These are phyloP conservation scores for Salix udensis DNA, from an alignment of 345 rosid genomes.

Conservation along the genomic window DNA sequence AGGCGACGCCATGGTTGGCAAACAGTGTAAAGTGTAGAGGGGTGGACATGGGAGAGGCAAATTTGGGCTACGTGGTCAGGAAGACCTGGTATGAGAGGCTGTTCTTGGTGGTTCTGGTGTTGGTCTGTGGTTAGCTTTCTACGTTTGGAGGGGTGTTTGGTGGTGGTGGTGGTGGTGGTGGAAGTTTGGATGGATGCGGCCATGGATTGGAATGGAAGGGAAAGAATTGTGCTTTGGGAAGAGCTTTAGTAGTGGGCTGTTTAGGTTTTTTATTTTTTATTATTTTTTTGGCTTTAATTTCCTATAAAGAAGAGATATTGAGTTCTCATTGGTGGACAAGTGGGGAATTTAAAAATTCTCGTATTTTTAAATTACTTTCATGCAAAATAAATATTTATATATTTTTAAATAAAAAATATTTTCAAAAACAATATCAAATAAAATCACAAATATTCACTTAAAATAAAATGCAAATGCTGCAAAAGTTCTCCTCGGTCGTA, in stretches of 20 bases:
- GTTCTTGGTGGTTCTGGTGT: not conserved
- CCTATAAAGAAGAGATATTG: not conserved
- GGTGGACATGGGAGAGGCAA: conserved; percentile 40
- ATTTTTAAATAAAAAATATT: too few species aligned
- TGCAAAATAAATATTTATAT: too few species aligned
- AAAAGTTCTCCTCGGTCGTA: too few species aligned
- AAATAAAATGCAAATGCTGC: too few species aligned
- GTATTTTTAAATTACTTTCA: too few species aligned
- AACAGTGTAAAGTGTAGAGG: conserved; percentile 40
- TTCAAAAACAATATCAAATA: too few species aligned
- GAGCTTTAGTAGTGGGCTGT: not conserved
- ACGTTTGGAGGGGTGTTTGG: conserved; percentile 25
- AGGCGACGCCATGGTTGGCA: conserved; percentile 55
- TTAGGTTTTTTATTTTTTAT: not conserved
- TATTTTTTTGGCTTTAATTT: not conserved
- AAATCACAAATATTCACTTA: too few species aligned
- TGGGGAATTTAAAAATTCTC: not conserved
- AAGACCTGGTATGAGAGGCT: conserved; percentile 44
- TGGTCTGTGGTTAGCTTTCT: conserved; percentile 13
- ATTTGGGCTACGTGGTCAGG: conserved; percentile 45
- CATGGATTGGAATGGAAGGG: not conserved
- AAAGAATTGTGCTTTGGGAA: not conserved
- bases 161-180: not conserved
- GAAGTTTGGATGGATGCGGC: not conserved
- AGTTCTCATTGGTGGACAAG: not conserved